Base-by-base conservation (phyloP, 768 basidiomycete genomes). In the Boletus rex-veris region DNA sequence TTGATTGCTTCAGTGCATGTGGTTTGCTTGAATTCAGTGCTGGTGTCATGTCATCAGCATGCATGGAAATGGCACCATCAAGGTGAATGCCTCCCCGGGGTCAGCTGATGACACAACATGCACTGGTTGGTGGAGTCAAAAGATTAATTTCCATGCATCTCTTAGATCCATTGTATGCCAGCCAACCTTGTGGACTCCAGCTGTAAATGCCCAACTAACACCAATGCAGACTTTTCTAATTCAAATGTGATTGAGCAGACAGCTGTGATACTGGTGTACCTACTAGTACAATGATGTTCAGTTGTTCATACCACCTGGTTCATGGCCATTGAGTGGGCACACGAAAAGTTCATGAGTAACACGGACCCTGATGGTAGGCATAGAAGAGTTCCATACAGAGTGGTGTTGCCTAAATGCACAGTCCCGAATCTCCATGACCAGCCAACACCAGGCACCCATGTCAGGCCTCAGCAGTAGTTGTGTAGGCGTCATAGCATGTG, bases 161-260 rank as follows among this genome's bases (percentile, higher is more conserved):
- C 41, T 26, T 58, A 48, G 62, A 58, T 55, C 55, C 51, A 52
- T 30, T 28, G 46, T 41, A 11, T 45, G 50, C 18, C n/a, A 45
- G 42, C 19, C 3, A 9, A 18, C 53, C 61, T 50, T 51, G 53
- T 56, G 61, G 36, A 37, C 31, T 11, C 11, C 28, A 39, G 30
- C 31, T 35, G 53, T 45, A 44, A 16, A 19, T 49, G 26, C 35
- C 38, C 14, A 7, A 49, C 46, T 38, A 38, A 14, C 48, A 36
- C 37, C 24, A 52, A 44, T 55, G 61, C 19, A 30, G 35, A 37
- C 55, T 49, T n/a, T 26, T 39, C 19, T 28, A 19, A 50, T 18
- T 9, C 39, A 19, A 49, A 15, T 33, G 41, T 50, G 36, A 15
- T 35, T 14, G 47, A n/a, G 18, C 44, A 19, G 8, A 46, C 7